phyloP scores from a whole-genome alignment of 23 red algal genomes.

The Gracilaria domingensis region DNA sequence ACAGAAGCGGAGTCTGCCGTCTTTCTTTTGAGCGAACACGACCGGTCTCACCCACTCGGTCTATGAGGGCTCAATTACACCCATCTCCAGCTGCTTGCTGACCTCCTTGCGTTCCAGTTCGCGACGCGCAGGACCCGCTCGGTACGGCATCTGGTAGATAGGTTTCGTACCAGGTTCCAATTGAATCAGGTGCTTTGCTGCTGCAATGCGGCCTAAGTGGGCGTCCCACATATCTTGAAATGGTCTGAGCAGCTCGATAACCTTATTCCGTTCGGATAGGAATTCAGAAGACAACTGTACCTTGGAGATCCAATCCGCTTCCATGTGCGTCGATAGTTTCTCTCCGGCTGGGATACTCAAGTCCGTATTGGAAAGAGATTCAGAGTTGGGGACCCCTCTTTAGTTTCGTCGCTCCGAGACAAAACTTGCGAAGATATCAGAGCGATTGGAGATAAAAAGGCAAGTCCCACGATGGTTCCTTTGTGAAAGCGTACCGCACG shows the following conservation, averaged over 20 bases:
- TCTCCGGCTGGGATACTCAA: not conserved
- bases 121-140: too few species aligned
- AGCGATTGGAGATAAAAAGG: not conserved
- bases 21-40: constrained; percentile 2
- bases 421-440: not conserved
- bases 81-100: too few species aligned
- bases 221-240: not conserved
- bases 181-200: not conserved
- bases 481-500: not conserved
- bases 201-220: not conserved
- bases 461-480: not conserved
- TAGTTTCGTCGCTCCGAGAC: not conserved
- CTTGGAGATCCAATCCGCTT: not conserved
- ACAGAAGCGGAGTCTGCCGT: not conserved
- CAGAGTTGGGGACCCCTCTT: not conserved
- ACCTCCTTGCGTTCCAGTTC: too few species aligned
- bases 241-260: not conserved
- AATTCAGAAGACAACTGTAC: not conserved
- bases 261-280: not conserved
- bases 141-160: not conserved
- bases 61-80: too few species aligned
- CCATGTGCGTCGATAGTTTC: not conserved
- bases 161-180: not conserved
- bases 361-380: not conserved
- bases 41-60: not conserved